Percentiles rank a stretch among this genome's conserved stretches.
phyloP scores from a whole-genome alignment of 805 yeast species.

The Candida chilensis region DNA sequence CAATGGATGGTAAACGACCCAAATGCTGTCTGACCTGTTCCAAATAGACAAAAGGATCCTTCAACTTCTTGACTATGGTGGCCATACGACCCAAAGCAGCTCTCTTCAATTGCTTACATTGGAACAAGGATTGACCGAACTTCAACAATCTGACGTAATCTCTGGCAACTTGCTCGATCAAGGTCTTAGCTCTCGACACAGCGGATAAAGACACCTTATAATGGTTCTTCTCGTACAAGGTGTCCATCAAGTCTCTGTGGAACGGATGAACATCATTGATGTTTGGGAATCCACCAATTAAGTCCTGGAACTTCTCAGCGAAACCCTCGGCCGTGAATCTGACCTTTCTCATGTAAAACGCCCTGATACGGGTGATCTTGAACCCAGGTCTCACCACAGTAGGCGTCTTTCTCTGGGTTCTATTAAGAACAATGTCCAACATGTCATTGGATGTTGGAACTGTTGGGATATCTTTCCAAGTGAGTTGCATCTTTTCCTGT shows the following conservation, averaged over 20 bases:
- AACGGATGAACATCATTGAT: constrained; percentile 97
- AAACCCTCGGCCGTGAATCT: constrained; percentile 95
- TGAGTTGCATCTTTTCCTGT: constrained; percentile 77
- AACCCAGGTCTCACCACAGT: constrained; percentile 98
- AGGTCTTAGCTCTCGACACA: constrained; percentile 84
- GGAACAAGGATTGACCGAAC: constrained; percentile 96
- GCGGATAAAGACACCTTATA: constrained; percentile 96
- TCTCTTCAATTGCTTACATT: constrained; percentile 96
- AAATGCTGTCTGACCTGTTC: constrained; percentile 99
- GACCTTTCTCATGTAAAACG: constrained; percentile 97
- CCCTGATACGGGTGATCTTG: constrained; percentile 90
- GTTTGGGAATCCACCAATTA: constrained; percentile 86
- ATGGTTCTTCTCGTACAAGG: constrained; percentile 95
- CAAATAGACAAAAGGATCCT: constrained; percentile 86
- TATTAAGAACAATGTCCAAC: constrained; percentile 91
- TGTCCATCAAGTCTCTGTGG: constrained; percentile 96
- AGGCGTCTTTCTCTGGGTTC: constrained; percentile 98
- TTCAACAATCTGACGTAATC: constrained; percentile 91
- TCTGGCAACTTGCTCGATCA: constrained; percentile 92
- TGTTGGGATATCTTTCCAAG: constrained; percentile 97
- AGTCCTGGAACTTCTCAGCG: constrained; percentile 81
- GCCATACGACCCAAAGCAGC: constrained; percentile 99
- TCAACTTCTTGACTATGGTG: constrained; percentile 88
- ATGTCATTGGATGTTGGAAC: constrained; percentile 89
- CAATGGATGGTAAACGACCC: constrained; percentile 96